Base-by-base conservation (phyloP, 2,329 filamentous ascomycete genomes). In the Harringtonia lauricola region DNA sequence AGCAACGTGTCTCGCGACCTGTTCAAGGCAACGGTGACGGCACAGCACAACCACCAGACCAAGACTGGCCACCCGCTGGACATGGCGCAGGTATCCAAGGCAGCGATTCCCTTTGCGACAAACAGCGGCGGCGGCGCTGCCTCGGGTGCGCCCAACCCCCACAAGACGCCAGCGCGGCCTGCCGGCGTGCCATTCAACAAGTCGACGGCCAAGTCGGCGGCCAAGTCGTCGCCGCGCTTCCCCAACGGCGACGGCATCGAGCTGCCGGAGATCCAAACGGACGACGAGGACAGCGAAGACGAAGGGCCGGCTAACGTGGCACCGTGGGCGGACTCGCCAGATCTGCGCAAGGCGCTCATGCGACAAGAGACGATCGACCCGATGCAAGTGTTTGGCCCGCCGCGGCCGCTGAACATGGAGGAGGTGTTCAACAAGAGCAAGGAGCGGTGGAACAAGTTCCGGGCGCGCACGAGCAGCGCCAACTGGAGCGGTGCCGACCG, bases 351-450 rank as follows among this genome's bases (percentile, higher is more conserved):
- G 42, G 76, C 86, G 44, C 74, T 98, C 22, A 74, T 82, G 46
- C 72, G 79, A 40, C 94, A 98, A 59, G 89, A 98, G 61, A 76
- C 79, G 10, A 74, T 92, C 52, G 88, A 98, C 55, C 86, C 88
- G 0, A 78, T 86, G 55, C 68, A 75, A 31, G 85, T 98, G 42
- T 98, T 98, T 57, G 92, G 92, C 0, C 85, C 86, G 1, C 87
- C 94, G 21, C 81, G 76, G 12, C 86, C 88, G 13, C 71, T 98
- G 51, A 86, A 87, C 56, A 92, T 98, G 82, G 94, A 98, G 56
- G 89, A 96, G 59, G 88, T 95, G 28, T 98, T 98, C 64, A 83
- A 75, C 63, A 86, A 88, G 61, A 89, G 84, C 62, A 88, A 88
- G 61, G 87, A 90, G 44, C 71, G 83, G 51, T 79, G 85, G 61